Base-by-base conservation (phyloP, 768 basidiomycete species). In the Serendipita sp. region DNA sequence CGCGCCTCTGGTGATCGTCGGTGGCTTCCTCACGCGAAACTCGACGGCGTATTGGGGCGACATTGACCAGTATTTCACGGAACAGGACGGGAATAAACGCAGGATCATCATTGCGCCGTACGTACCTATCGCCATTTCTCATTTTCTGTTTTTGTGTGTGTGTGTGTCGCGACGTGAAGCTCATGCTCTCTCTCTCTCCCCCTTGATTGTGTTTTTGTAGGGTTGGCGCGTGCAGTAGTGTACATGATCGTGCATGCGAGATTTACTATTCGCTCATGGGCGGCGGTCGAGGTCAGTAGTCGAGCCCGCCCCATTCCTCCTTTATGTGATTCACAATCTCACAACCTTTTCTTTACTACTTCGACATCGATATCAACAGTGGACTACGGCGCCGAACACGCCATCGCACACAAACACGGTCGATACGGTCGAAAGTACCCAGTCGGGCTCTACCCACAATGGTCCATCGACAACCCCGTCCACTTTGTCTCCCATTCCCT, bases 231-330 rank as follows among this genome's bases (percentile, higher is more conserved):
- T 77, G 78, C 38, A 79, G 79, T 68, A 79, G 78, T 1, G 64
- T 81, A 50, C 79, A 80, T 62, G 80, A 81, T 65, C 67, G 79
- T 43, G 79, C 79, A 14, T 80, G 79, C 67, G 79, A 81, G 65
- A 68, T 79, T 9, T 80, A 74, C 69, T 79, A 78, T 65, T 69
- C 73, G 4, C 65, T 81, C 11, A 64, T 70, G 24, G 80, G 80
- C 4, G 79, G 79, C 2, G 76, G 70, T 38, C 34, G 34, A 38
- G 34, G 34, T 38, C 34, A 38, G 34, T 71, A 38, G 7, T 38
- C 34, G 34, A 38, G 34, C 34, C 34, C 5, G 7, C 5, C 34
- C 5, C 34, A 38, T 14, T 7, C 34, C 5, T 14, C 1, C 34
- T 38, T 14, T n/a, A n/a, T n/a, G n/a, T n/a, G n/a, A n/a, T n/a